Percentiles rank a stretch among this genome's conserved stretches.
Evolutionary conservation across 345 rosid genomes (phyloP).

Genomic region (Punica granatum): DNA sequence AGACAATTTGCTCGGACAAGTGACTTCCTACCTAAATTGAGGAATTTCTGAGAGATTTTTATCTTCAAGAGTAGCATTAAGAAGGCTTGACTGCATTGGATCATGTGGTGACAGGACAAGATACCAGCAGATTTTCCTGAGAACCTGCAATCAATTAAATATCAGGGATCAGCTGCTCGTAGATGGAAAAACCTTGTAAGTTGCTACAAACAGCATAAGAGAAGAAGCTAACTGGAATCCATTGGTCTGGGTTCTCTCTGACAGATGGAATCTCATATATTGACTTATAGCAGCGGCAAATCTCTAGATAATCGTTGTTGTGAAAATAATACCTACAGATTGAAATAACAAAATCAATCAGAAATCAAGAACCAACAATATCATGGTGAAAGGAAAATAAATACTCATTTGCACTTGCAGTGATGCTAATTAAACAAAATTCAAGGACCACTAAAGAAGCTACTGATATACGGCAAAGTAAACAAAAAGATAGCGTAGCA

Average conservation of each 20-base stretch:
- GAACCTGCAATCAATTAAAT: slow-evolving; percentile 27
- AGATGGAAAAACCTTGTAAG: background rate
- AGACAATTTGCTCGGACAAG: background rate
- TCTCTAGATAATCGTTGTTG: slow-evolving; percentile 79
- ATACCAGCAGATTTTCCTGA: slow-evolving; percentile 84
- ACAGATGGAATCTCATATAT: slow-evolving; percentile 91
- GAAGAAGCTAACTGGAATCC: slow-evolving; percentile 58
- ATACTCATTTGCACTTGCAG: background rate
- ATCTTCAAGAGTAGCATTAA: slow-evolving; percentile 71
- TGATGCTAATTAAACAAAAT: background rate
- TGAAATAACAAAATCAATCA: slow-evolving; percentile 3
- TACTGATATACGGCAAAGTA: background rate
- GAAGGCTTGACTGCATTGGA: slow-evolving; percentile 79
- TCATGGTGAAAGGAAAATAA: background rate
- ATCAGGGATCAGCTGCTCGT: background rate
- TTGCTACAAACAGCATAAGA: slow-evolving; percentile 1
- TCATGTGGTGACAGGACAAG: slow-evolving; percentile 67
- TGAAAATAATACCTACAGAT: slow-evolving; percentile 66
- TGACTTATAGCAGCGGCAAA: slow-evolving; percentile 86
- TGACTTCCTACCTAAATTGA: slow-evolving; percentile 50
- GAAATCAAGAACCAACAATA: background rate
- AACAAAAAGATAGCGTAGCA: background rate
- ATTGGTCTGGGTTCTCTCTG: slow-evolving; percentile 59
- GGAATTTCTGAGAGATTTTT: slow-evolving; percentile 75
- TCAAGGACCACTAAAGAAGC: background rate